A percentile compares a stretch with the other conserved stretches of the same genome.
Evolutionary conservation across 345 rosid species (phyloP).

Genomic region (Sonneratia alba): DNA sequence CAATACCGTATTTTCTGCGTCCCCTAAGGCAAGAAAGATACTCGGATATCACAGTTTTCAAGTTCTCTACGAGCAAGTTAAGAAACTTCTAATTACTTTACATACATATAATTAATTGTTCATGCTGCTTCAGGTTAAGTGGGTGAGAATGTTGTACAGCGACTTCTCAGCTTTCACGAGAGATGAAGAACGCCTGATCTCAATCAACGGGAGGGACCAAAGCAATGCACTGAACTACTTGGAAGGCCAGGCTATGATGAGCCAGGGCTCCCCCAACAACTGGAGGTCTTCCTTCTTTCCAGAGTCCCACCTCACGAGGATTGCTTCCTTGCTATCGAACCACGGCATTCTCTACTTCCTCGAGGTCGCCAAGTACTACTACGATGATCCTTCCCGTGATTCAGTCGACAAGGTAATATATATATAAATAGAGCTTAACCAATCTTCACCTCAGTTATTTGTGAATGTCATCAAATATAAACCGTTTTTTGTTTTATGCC

Average conservation of each 20-base stretch:
- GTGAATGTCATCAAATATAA: too few relatives aligned
- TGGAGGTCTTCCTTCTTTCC: slow-evolving; percentile 46
- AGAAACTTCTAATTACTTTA: too few relatives aligned
- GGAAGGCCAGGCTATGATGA: slow-evolving; percentile 44
- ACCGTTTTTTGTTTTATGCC: background rate
- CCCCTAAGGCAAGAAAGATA: too few relatives aligned
- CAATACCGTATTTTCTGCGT: too few relatives aligned
- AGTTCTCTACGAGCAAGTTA: too few relatives aligned
- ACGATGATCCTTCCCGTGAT: background rate
- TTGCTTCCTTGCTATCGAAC: slow-evolving; percentile 25
- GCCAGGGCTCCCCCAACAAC: slow-evolving; percentile 25
- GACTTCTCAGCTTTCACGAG: slow-evolving; percentile 34
- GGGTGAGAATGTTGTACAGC: slow-evolving; percentile 37
- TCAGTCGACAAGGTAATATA: slow-evolving; percentile 21
- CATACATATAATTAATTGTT: background rate
- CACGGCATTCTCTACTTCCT: slow-evolving; percentile 35
- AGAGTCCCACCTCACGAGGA: slow-evolving; percentile 15
- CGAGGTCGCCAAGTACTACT: slow-evolving; percentile 35
- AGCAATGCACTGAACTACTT: slow-evolving; percentile 20
- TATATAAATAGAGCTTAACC: background rate
- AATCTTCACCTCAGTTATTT: too few relatives aligned
- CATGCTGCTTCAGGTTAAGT: slow-evolving; percentile 26
- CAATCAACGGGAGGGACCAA: slow-evolving; percentile 23
- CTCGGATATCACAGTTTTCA: too few relatives aligned
- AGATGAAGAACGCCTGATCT: slow-evolving; percentile 42